phyloP scores from a whole-genome alignment of 768 basidiomycete genomes.

The Lactifluus echinatus region DNA sequence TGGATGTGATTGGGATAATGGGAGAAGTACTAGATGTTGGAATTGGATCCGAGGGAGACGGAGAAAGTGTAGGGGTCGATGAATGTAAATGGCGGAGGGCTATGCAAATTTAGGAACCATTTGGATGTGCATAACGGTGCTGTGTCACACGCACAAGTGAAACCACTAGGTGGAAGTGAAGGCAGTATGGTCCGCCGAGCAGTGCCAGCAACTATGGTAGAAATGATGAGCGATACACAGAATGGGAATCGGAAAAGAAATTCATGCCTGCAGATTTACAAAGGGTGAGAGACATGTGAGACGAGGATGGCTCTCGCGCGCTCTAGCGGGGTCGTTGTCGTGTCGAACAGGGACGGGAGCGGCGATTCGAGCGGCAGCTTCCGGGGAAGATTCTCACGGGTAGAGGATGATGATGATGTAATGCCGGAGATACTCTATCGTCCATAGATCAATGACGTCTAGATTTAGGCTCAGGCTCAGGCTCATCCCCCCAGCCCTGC shows the following conservation, averaged over 20 bases:
- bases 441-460: constrained; percentile 11
- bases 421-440: constrained; percentile 12
- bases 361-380: too few relatives aligned
- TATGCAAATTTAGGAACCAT: constrained; percentile 21
- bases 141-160: constrained; percentile 2
- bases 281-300: constrained; percentile 15
- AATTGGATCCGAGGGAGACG: constrained; percentile 30
- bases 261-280: constrained; percentile 9
- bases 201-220: constrained; percentile 4
- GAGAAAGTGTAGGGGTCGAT: constrained; percentile 35
- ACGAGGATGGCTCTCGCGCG: too few relatives aligned
- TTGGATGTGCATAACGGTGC: neutral
- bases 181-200: constrained; percentile 5
- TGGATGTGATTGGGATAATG: constrained; percentile 51
- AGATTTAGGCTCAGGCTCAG: neutral
- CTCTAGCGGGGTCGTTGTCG: too few relatives aligned
- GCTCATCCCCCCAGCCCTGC: neutral
- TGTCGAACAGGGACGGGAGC: neutral
- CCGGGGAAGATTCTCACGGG: neutral
- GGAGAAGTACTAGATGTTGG: constrained; percentile 38
- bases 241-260: neutral
- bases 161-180: neutral
- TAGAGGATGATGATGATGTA: neutral
- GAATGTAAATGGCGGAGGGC: constrained; percentile 51
- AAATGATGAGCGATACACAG: neutral